A percentile compares a stretch with the other conserved stretches of the same genome.
Conservation (phyloP, 202 grass and related monocot genomes). For the Miscanthus sacchariflorus region DNA sequence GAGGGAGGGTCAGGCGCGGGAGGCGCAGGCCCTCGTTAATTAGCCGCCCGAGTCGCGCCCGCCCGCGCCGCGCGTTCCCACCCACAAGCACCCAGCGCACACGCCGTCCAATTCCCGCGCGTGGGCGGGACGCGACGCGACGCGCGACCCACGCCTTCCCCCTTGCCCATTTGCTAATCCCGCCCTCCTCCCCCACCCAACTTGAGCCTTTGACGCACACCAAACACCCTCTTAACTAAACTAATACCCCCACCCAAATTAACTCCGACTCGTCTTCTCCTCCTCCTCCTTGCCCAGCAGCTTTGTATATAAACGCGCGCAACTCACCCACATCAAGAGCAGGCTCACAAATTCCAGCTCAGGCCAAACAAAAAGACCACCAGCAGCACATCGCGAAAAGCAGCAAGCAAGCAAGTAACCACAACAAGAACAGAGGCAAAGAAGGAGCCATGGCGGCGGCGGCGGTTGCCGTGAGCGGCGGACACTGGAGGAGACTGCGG, state of each 20-base stretch:
- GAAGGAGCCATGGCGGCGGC: conserved; percentile 33
- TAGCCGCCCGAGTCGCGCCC: not conserved
- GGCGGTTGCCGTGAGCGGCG: conserved; percentile 35
- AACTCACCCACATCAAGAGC: not conserved
- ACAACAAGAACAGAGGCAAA: not conserved
- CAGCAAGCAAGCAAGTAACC: conserved; percentile 5
- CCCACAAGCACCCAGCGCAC: conserved; percentile 6
- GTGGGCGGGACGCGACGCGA: conserved; percentile 42
- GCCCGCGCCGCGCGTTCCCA: conserved; percentile 53
- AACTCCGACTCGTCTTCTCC: conserved; percentile 28
- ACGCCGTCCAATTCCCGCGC: conserved; percentile 40
- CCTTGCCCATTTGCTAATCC: not conserved
- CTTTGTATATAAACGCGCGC: conserved; percentile 52
- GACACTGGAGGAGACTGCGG: conserved; percentile 46
- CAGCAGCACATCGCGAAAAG: not conserved
- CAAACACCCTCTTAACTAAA: conserved; percentile 45
- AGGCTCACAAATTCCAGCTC: not conserved
- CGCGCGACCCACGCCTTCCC: conserved; percentile 35
- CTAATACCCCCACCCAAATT: conserved; percentile 42
- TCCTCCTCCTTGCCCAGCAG: not conserved
- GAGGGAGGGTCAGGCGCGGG: not conserved
- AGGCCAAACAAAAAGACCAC: conserved; percentile 27
- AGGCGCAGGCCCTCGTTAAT: conserved; percentile 13
- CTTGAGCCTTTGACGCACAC: conserved; percentile 56
- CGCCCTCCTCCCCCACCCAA: conserved; percentile 22